These are phyloP conservation scores for Kalaharituber pfeilii DNA, from an alignment of 2,329 filamentous ascomycete species.

Conservation along the genomic window DNA sequence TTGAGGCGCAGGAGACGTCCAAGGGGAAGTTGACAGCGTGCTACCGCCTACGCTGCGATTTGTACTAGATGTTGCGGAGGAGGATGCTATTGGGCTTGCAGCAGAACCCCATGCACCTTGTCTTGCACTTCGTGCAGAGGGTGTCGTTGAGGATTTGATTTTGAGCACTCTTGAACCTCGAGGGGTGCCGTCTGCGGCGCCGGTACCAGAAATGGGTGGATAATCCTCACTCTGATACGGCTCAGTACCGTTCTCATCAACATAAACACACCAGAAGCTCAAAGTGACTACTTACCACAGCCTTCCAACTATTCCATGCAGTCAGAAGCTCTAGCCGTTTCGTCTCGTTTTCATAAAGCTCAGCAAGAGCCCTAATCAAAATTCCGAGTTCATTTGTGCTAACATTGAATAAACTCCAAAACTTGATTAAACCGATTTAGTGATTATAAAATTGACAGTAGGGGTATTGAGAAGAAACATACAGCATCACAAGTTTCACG, in stretches of 20 bases:
- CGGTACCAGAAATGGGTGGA: slow-evolving; percentile 19
- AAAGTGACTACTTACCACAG: slow-evolving; percentile 3
- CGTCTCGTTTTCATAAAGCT: slow-evolving; percentile 68
- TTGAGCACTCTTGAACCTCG: slow-evolving; percentile 46
- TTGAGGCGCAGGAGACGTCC: background rate
- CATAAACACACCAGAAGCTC: slow-evolving; percentile 28
- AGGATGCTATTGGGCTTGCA: slow-evolving; percentile 18
- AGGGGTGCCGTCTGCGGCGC: slow-evolving; percentile 32
- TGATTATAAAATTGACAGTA: slow-evolving; percentile 45
- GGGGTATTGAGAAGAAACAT: slow-evolving; percentile 62
- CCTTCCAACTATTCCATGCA: slow-evolving; percentile 41
- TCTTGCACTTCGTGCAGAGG: slow-evolving; percentile 43
- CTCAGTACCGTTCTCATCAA: slow-evolving; percentile 24
- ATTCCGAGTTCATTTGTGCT: slow-evolving; percentile 59
- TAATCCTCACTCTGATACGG: slow-evolving; percentile 21
- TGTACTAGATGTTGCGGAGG: background rate
- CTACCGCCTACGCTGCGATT: background rate
- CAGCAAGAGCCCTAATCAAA: slow-evolving; percentile 75
- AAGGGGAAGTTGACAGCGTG: background rate
- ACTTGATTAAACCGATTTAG: background rate
- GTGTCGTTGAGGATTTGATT: slow-evolving; percentile 50
- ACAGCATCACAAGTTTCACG: slow-evolving; percentile 58
- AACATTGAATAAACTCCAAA: slow-evolving; percentile 21
- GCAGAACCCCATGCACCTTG: slow-evolving; percentile 41
- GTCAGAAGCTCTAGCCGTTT: slow-evolving; percentile 60